Base-by-base conservation (phyloP, 192 early-diverging fungal genomes). In the Backusella circina region DNA sequence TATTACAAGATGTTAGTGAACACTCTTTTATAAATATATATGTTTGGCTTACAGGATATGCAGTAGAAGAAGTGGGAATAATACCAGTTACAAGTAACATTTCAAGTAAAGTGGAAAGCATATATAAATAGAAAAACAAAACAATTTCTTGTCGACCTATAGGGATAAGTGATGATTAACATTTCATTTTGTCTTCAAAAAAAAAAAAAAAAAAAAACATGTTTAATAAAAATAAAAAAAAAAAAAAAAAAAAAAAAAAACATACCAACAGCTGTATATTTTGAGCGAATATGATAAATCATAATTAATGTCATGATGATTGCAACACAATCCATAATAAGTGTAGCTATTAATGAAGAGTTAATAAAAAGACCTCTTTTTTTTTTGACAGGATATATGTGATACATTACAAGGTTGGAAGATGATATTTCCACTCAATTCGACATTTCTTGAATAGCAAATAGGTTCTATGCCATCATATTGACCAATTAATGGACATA, bases 181-280 rank as follows among this genome's bases (percentile, higher is more conserved):
- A 70, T 41, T 31, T 65, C 31, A 33, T 16, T 10, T 18, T 18
- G 18, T 39, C 13, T 26, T 4, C 26, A 12, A 31, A 38, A 44
- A 31, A 38, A 18, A 5, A n/a, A 36, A 21, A 35, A 67, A 21
- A 9, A 9, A 33, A 35, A 67, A 31, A 38, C n/a, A n/a, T n/a
- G n/a, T n/a, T n/a, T n/a, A n/a, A n/a, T n/a, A 44, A 31, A 38
- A 18, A 5, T 12, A 36, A 21, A 35, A 67, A 21, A 9, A 9
- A 33, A 35, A 31, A 38, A 44, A 31, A 38, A 18, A 5, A n/a
- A 36, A 21, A 35, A 67, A 21, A 9, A 9, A 33, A 35, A 67
- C 89, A 70, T 79, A 93, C 93, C 98, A n/a, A 99, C 96, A 36
- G 98, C 98, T 21, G 98, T 99, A 86, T 97, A 98, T 86, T 99